Evolutionary conservation across 202 grass and related monocot genomes (phyloP).

Genomic region (Panicum hallii): DNA sequence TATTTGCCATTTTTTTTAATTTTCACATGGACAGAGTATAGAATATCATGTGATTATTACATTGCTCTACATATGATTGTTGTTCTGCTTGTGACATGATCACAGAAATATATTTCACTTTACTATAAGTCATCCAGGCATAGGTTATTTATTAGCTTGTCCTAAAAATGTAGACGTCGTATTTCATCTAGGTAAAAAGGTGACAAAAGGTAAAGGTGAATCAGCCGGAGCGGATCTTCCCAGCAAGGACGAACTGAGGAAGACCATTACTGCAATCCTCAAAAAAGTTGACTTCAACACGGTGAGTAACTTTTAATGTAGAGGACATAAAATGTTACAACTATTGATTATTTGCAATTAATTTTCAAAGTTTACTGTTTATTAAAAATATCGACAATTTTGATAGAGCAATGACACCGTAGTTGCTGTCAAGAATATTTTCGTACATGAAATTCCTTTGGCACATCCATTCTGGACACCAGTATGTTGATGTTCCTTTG

Average conservation of each 20-base stretch:
- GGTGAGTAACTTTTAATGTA: constrained; percentile 52
- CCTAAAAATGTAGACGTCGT: constrained; percentile 22
- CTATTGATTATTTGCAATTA: constrained; percentile 40
- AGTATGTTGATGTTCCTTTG: background rate
- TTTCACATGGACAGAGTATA: background rate
- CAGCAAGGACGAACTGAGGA: constrained; percentile 82
- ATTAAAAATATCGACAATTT: constrained; percentile 33
- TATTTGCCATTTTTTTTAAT: background rate
- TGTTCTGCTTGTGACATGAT: constrained; percentile 23
- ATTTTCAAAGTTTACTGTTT: background rate
- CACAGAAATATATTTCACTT: constrained; percentile 30
- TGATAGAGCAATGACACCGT: background rate
- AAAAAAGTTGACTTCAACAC: constrained; percentile 98
- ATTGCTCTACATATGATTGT: background rate
- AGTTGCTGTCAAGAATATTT: constrained; percentile 1
- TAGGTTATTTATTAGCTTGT: constrained; percentile 26
- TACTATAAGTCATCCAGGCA: constrained; percentile 12
- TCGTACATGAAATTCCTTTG: background rate
- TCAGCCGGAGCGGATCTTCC: constrained; percentile 58
- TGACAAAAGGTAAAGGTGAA: constrained; percentile 64
- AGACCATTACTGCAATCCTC: constrained; percentile 81
- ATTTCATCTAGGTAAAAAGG: constrained; percentile 80
- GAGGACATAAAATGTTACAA: background rate
- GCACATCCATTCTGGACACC: background rate
- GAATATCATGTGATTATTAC: background rate